phyloP scores from a whole-genome alignment of 139 green algal genomes.

The Micromonas pusilla region DNA sequence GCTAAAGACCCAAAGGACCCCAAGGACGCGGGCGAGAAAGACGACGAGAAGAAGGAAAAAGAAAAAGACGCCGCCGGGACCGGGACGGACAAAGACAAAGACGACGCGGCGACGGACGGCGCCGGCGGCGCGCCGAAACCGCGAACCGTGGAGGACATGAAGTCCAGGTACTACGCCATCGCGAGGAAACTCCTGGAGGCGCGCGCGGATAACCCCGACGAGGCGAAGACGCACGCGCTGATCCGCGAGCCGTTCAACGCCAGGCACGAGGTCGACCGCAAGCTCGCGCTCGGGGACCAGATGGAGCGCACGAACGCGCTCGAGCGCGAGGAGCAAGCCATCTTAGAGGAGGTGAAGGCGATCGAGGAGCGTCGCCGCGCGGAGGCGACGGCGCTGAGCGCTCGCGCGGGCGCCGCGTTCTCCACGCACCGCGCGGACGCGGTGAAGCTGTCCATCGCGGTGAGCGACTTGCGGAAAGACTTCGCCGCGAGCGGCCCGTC shows the following conservation, averaged over 20 bases:
- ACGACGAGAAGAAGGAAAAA: too few species aligned
- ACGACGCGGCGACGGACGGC: too few species aligned
- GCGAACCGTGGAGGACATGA: slow-evolving; percentile 33
- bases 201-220: not conserved
- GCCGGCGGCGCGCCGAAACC: not conserved
- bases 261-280: slow-evolving; percentile 20
- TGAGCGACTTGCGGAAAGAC: not conserved
- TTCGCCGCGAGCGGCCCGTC: not conserved
- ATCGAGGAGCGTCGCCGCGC: slow-evolving; percentile 13
- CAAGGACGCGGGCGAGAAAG: too few species aligned
- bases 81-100: too few species aligned
- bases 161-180: slow-evolving; percentile 35
- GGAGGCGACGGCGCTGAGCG: slow-evolving; percentile 10
- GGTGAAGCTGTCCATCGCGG: not conserved
- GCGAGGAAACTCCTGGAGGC: slow-evolving; percentile 11
- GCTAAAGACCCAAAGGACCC: too few species aligned
- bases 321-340: slow-evolving; percentile 10
- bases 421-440: not conserved
- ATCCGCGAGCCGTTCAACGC: slow-evolving; percentile 19
- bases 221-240: slow-evolving; percentile 18
- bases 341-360: slow-evolving; percentile 16
- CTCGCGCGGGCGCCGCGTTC: not conserved
- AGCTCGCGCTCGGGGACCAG: not conserved
- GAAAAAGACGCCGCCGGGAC: too few species aligned
- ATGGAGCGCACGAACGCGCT: slow-evolving; percentile 14